A percentile compares a stretch with the other conserved stretches of the same genome.
phyloP scores from a whole-genome alignment of 1,284 basidiomycete genomes.

The Trichosporon sp. region DNA sequence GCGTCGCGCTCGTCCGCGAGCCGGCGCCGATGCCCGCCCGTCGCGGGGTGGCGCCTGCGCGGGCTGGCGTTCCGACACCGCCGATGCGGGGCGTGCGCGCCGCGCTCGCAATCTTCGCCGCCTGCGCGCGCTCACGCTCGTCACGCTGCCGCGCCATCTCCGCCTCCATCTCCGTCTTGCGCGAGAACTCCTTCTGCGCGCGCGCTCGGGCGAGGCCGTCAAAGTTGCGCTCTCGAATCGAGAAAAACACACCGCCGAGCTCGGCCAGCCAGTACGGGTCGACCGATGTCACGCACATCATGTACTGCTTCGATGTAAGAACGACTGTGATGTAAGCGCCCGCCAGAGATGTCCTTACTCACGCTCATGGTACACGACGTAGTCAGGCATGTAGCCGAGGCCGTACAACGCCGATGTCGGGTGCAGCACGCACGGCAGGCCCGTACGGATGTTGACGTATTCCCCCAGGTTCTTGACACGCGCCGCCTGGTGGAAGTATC shows the following conservation, averaged over 20 bases:
- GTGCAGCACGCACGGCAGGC: slow-evolving; percentile 64
- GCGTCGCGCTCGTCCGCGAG: slow-evolving; percentile 56
- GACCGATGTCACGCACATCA: slow-evolving; percentile 93
- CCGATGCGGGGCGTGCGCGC: slow-evolving; percentile 65
- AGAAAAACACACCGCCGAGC: slow-evolving; percentile 89
- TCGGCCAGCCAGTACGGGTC: slow-evolving; percentile 95
- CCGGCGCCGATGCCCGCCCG: slow-evolving; percentile 60
- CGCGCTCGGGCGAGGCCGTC: slow-evolving; percentile 66
- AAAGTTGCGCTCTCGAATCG: slow-evolving; percentile 91
- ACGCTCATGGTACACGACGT: slow-evolving; percentile 91
- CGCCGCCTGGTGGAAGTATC: slow-evolving; percentile 99
- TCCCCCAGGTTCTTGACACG: slow-evolving; percentile 98
- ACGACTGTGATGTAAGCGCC: slow-evolving; percentile 55
- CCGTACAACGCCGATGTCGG: slow-evolving; percentile 96
- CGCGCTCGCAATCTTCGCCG: slow-evolving; percentile 61
- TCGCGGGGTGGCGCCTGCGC: slow-evolving; percentile 57
- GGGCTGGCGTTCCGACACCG: slow-evolving; percentile 57
- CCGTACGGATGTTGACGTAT: slow-evolving; percentile 96
- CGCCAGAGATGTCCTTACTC: slow-evolving; percentile 16
- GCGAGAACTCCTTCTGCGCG: slow-evolving; percentile 82
- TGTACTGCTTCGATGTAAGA: slow-evolving; percentile 86
- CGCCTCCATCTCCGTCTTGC: slow-evolving; percentile 74
- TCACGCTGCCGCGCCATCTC: slow-evolving; percentile 83
- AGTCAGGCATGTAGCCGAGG: slow-evolving; percentile 91
- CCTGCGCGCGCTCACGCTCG: slow-evolving; percentile 60